phyloP scores from a whole-genome alignment of 805 yeast genomes.

The Ogataea angusta region DNA sequence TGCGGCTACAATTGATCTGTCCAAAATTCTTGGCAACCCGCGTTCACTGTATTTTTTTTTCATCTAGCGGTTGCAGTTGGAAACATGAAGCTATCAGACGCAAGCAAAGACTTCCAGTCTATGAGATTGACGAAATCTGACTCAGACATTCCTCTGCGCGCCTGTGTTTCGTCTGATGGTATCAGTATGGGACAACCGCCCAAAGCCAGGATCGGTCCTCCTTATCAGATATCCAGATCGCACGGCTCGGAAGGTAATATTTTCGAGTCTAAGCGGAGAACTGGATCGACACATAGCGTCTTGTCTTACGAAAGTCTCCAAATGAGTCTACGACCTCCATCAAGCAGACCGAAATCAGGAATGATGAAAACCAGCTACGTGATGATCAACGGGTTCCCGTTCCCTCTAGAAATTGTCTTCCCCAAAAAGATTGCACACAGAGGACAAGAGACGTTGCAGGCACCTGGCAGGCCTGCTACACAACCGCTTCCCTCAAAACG shows the following conservation, averaged over 20 bases:
- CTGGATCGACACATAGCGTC: slow-evolving; percentile 6
- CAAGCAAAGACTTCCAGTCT: background rate
- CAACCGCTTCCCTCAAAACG: slow-evolving; percentile 2
- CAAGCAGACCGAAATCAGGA: slow-evolving; percentile 5
- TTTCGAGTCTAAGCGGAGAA: background rate
- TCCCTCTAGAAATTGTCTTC: slow-evolving; percentile 27
- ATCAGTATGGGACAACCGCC: slow-evolving; percentile 2
- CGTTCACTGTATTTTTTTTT: too few species aligned
- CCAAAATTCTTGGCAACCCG: too few species aligned
- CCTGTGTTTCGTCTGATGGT: slow-evolving; percentile 1
- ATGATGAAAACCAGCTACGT: slow-evolving; percentile 17
- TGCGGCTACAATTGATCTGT: background rate
- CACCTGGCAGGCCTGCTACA: slow-evolving; percentile 3
- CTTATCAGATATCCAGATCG: background rate
- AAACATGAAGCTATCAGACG: background rate
- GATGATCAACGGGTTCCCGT: slow-evolving; percentile 28
- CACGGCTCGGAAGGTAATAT: slow-evolving; percentile 3
- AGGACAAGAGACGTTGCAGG: background rate
- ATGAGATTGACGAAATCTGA: background rate
- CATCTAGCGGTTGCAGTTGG: too few species aligned
- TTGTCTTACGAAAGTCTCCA: slow-evolving; percentile 7
- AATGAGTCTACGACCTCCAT: slow-evolving; percentile 1
- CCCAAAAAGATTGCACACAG: slow-evolving; percentile 28
- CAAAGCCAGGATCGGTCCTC: background rate
- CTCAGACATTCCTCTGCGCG: background rate